Evolutionary conservation across 805 yeast species (phyloP), one percentile per base, ranked within the genome.

Genomic region (Danielia oregonensis): DNA sequence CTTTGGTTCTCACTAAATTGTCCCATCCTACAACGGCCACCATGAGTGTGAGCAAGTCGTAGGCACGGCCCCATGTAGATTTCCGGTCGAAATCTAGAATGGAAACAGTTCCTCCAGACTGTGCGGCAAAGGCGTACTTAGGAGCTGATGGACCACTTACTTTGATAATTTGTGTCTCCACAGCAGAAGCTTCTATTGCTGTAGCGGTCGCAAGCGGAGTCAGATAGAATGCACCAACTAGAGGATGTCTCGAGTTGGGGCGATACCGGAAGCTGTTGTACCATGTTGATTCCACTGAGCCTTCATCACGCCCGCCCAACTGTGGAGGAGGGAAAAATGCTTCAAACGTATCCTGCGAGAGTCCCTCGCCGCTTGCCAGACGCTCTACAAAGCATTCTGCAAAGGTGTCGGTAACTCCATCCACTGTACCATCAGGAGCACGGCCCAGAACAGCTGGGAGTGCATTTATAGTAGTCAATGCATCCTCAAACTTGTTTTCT

Each of bases 21-120:
- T 86, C 86, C 98, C 98, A 91, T 4, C 96, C 96, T 26, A 80
- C 65, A 16, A 70, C 61, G 13, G 80, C 72, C 3, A 80, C 77
- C 44, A 93, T 72, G 6, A 77, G 66, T 4, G 94, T 78, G 37
- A 91, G 59, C 36, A 88, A 59, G 27, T 79, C 81, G 55, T 86
- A 91, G 6, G 61, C 49, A 28, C 68, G 52, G 7, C 72, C 72
- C 70, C 70, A 65, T 2, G 68, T 61, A 1, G 68, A 63, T 19
- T 48, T 55, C 24, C 49, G 48, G 29, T 49, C 49, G 36, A 63
- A 64, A 33, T 63, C 68, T 8, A 61, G 30, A 6, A 63, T 46
- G 4, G 65, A 57, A 4, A 52, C 35, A 11, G 44, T 32, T 2
- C 60, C 59, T 4, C 59, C 41, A 1, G 68, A 60, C 35, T 52